Evolutionary conservation across 2,329 filamentous ascomycete genomes (phyloP).

Genomic region (Fusarium nanum): DNA sequence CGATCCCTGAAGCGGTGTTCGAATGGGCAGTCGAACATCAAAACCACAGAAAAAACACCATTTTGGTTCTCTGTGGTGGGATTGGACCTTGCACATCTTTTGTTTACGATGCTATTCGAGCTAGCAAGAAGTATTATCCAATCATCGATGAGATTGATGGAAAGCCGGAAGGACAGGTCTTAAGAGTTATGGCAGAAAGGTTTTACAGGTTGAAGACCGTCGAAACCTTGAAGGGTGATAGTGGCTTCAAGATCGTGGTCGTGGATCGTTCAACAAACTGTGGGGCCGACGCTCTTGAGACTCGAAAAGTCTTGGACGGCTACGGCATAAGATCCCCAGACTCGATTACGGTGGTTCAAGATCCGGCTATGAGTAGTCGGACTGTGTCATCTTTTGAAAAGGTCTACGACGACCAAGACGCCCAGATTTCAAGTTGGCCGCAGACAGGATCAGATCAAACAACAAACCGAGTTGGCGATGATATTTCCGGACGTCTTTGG

Average conservation of each 20-base stretch:
- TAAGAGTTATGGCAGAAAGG: conserved; percentile 6
- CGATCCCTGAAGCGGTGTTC: conserved; percentile 24
- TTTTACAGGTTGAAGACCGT: conserved; percentile 10
- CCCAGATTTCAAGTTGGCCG: not conserved
- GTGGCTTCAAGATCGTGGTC: not conserved
- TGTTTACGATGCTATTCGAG: conserved; percentile 14
- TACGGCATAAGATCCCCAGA: no score
- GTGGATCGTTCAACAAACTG: conserved; percentile 2
- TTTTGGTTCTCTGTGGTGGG: conserved; percentile 12
- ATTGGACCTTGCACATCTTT: conserved; percentile 14
- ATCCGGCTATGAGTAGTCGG: conserved; percentile 21
- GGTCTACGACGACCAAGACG: fast-evolving
- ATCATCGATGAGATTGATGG: not conserved
- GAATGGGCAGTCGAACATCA: not conserved
- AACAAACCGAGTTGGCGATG: fast-evolving
- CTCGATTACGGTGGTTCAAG: conserved; percentile 20
- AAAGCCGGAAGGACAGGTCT: conserved; percentile 17
- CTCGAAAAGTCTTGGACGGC: fast-evolving
- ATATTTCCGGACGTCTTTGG: no score
- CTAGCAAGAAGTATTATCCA: conserved; percentile 20
- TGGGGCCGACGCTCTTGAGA: conserved; percentile 1
- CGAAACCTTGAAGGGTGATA: no score
- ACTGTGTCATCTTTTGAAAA: not conserved
- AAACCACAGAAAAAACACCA: not conserved
- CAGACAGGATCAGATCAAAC: fast-evolving